Evolutionary conservation across 305 asterid genomes (phyloP).

Genomic region (Fraxinus xanthoxyloides): DNA sequence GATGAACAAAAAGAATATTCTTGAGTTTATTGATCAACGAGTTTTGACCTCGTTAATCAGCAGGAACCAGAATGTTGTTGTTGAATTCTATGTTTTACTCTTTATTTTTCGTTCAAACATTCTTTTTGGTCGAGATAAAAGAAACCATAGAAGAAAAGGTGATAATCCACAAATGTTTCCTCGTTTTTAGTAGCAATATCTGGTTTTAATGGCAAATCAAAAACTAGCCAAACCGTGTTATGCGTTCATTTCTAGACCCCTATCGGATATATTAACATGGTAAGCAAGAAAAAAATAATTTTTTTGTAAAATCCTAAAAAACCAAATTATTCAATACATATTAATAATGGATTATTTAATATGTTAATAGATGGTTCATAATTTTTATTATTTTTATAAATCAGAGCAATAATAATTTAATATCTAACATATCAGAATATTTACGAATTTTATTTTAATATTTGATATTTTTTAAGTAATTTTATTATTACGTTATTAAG

Average conservation of each 20-base stretch:
- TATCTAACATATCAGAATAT: neutral
- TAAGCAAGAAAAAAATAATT: neutral
- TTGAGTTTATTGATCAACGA: neutral
- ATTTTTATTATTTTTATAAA: neutral
- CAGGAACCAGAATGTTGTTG: neutral
- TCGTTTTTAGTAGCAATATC: slow-evolving; percentile 12
- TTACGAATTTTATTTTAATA: neutral
- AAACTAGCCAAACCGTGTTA: neutral
- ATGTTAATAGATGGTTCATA: neutral
- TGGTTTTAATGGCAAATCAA: neutral
- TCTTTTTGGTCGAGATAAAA: slow-evolving; percentile 23
- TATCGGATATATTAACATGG: neutral
- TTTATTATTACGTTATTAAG: neutral
- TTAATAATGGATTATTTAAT: neutral
- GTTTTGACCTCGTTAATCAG: neutral
- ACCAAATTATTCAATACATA: neutral
- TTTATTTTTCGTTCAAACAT: neutral
- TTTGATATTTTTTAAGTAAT: neutral
- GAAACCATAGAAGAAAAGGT: slow-evolving; percentile 25
- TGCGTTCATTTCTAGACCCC: neutral
- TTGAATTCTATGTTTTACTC: neutral
- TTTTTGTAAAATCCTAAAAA: neutral
- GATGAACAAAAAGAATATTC: neutral
- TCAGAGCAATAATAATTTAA: neutral
- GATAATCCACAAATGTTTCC: neutral